Evolutionary conservation across 352 stramenopile genomes (phyloP).

Genomic region (Phytopythium boreale): DNA sequence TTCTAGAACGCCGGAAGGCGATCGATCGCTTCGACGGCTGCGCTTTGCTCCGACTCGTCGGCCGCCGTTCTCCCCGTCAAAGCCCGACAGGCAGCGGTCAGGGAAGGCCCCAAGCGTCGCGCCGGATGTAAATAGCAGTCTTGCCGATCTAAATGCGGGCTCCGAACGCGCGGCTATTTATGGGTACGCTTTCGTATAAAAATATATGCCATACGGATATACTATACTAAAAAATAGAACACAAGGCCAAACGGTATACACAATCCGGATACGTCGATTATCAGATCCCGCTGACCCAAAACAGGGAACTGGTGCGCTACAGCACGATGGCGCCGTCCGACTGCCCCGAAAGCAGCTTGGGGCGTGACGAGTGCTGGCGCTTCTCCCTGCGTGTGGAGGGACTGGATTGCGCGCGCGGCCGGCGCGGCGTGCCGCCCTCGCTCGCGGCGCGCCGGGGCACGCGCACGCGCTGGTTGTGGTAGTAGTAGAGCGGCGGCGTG

Average conservation of each 20-base stretch:
- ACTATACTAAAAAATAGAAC: too few relatives aligned
- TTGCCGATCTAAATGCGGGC: background rate
- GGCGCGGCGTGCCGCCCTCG: slow-evolving; percentile 11
- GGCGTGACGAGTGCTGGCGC: background rate
- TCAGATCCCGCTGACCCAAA: background rate
- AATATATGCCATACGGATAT: background rate
- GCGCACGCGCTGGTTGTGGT: slow-evolving; percentile 25
- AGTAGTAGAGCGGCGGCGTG: slow-evolving; percentile 11
- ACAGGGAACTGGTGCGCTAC: background rate
- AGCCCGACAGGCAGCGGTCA: too few relatives aligned
- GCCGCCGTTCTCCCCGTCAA: too few relatives aligned
- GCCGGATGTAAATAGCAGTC: background rate
- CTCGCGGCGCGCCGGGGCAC: slow-evolving; percentile 16
- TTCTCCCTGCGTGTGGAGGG: slow-evolving; percentile 1
- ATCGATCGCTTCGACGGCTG: too few relatives aligned
- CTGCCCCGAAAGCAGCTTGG: slow-evolving; percentile 4
- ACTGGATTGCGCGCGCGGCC: slow-evolving; percentile 6
- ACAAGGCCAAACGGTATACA: background rate
- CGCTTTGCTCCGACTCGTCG: background rate
- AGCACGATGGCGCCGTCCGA: slow-evolving; percentile 7
- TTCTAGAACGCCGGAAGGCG: background rate
- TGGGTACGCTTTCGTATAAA: slow-evolving; percentile 1
- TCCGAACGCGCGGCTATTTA: slow-evolving; percentile 5
- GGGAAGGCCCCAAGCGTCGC: background rate
- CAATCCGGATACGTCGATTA: background rate